Conservation (phyloP, 768 basidiomycete genomes). For the Termitomyces sp. region DNA sequence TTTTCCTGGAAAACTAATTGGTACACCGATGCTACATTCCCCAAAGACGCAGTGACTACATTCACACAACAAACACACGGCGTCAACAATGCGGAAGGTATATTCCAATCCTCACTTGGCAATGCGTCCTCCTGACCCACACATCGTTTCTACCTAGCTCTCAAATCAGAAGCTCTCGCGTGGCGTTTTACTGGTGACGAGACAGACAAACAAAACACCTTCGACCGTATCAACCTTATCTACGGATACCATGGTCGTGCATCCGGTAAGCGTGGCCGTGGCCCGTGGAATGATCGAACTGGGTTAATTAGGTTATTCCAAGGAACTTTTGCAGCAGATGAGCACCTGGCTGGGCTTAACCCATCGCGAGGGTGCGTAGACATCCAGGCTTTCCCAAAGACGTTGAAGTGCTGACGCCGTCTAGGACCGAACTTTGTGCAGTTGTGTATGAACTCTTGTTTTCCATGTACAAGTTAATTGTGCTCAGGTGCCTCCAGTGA, state of each 20-base stretch:
- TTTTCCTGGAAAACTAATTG: constrained; percentile 37
- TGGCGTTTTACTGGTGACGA: constrained; percentile 34
- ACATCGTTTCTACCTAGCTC: neutral
- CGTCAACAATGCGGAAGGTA: constrained; percentile 34
- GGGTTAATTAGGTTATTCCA: neutral
- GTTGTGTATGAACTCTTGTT: constrained; percentile 23
- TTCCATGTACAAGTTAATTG: neutral
- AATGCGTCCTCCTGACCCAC: neutral
- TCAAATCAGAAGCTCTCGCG: constrained; percentile 37
- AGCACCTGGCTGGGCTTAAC: constrained; percentile 34
- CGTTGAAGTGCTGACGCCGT: neutral
- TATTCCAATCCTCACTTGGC: neutral
- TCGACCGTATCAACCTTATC: constrained; percentile 31
- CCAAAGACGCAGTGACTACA: constrained; percentile 21
- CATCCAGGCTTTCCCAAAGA: neutral
- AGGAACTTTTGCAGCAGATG: constrained; percentile 37
- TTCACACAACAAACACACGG: constrained; percentile 33
- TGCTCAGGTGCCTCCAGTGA: constrained; percentile 20
- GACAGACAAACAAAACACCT: constrained; percentile 31
- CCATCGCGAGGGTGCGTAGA: constrained; percentile 31
- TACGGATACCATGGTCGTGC: constrained; percentile 34
- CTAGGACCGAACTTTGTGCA: constrained; percentile 27
- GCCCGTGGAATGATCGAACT: neutral
- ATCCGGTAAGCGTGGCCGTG: constrained; percentile 16
- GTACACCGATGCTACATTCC: constrained; percentile 31